These are phyloP conservation scores for Chrysanthemum lavandulifolium DNA, from an alignment of 129 eudicot genomes.

Conservation along the genomic window DNA sequence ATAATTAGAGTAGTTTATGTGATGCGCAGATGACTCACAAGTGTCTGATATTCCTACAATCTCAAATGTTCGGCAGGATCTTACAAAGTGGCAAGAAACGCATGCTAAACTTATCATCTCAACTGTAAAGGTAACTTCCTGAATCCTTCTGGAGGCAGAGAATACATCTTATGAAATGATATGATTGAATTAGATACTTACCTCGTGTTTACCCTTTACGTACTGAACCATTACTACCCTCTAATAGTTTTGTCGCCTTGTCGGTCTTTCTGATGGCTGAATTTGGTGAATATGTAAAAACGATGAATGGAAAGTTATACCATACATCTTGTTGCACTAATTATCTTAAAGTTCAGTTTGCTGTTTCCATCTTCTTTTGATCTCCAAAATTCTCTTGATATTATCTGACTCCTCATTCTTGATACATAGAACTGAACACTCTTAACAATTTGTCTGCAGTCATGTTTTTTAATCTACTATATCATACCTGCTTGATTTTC, in stretches of 20 bases:
- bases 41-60: constrained; percentile 77
- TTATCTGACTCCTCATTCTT: background rate
- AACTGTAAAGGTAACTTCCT: constrained; percentile 65
- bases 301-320: background rate
- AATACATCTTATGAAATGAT: constrained; percentile 3
- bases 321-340: constrained; percentile 1
- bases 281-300: background rate
- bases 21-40: constrained; percentile 78
- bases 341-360: background rate
- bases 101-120: constrained; percentile 88
- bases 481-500: background rate
- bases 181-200: constrained; percentile 14
- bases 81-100: constrained; percentile 81
- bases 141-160: constrained; percentile 8
- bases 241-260: background rate
- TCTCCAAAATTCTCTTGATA: background rate
- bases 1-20: constrained; percentile 24
- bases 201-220: background rate
- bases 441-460: background rate
- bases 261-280: constrained; percentile 14
- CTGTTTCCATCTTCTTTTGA: constrained; percentile 8
- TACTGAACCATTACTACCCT: background rate
- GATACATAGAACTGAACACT: background rate
- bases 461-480: background rate
- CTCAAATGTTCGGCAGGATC: constrained; percentile 95